phyloP scores from a whole-genome alignment of 371 early-diverging fungal species.

The Mucor velutinosus region DNA sequence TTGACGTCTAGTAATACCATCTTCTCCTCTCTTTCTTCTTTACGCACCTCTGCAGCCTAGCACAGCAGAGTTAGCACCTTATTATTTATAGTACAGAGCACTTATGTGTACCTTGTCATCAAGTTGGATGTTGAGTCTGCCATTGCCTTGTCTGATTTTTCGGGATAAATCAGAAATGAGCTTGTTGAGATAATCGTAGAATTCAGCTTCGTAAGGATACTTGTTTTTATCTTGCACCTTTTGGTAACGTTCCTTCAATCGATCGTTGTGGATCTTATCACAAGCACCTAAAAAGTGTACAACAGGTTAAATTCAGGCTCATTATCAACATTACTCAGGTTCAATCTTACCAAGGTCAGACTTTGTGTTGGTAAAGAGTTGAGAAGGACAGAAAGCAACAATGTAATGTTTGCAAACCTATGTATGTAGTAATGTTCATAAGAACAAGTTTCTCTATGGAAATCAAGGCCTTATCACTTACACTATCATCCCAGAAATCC shows the following conservation, averaged over 20 bases:
- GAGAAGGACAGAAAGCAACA: constrained; percentile 86
- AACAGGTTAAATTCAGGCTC: neutral
- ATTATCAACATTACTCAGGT: neutral
- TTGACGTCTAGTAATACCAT: constrained; percentile 84
- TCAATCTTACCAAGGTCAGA: constrained; percentile 69
- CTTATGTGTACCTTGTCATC: constrained; percentile 64
- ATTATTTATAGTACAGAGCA: neutral
- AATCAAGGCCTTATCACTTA: constrained; percentile 26
- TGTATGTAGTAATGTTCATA: neutral
- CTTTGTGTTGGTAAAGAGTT: constrained; percentile 88
- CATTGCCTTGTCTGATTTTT: constrained; percentile 75
- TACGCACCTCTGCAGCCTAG: constrained; percentile 64
- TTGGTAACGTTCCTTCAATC: constrained; percentile 75
- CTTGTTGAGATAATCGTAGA: constrained; percentile 71
- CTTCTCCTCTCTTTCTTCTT: constrained; percentile 83
- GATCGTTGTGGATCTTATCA: constrained; percentile 81
- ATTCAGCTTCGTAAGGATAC: constrained; percentile 78
- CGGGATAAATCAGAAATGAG: constrained; percentile 77
- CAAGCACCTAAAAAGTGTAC: constrained; percentile 56
- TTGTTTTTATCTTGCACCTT: constrained; percentile 64
- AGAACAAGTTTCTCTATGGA: neutral
- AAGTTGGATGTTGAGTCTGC: constrained; percentile 71
- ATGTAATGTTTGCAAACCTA: constrained; percentile 88
- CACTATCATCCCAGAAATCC: constrained; percentile 69
- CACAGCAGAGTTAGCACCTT: neutral